phyloP scores from a whole-genome alignment of 2,329 filamentous ascomycete species.

The Elsinoe necatrix region DNA sequence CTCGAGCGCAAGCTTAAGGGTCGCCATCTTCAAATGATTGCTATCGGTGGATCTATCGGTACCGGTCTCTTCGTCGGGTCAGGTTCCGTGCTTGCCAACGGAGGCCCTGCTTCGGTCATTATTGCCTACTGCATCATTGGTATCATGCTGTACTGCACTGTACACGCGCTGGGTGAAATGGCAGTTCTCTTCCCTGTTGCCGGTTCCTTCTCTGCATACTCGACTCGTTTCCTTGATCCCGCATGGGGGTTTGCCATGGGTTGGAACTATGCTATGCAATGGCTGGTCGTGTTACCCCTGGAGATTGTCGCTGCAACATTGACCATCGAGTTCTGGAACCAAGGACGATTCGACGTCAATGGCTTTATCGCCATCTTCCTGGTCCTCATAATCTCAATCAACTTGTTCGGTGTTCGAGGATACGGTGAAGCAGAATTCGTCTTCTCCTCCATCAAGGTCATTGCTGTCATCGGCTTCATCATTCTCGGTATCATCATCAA shows the following conservation, averaged over 20 bases:
- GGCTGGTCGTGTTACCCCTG: slow-evolving; percentile 28
- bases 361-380: slow-evolving; percentile 28
- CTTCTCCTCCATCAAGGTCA: slow-evolving; percentile 30
- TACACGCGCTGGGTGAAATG: slow-evolving; percentile 30
- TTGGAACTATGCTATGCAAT: slow-evolving; percentile 30
- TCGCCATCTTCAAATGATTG: slow-evolving; percentile 93
- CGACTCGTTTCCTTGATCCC: slow-evolving; percentile 29
- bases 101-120: slow-evolving; percentile 30
- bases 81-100: slow-evolving; percentile 26
- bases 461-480: slow-evolving; percentile 53
- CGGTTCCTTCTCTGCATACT: slow-evolving; percentile 30
- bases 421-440: slow-evolving; percentile 32
- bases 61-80: slow-evolving; percentile 31
- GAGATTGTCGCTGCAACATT: slow-evolving; percentile 29
- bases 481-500: slow-evolving; percentile 54
- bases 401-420: slow-evolving; percentile 28
- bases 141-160: slow-evolving; percentile 28
- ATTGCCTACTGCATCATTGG: slow-evolving; percentile 28
- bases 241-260: slow-evolving; percentile 32
- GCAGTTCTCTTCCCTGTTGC: slow-evolving; percentile 30
- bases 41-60: slow-evolving; percentile 78
- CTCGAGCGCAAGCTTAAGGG: slow-evolving; percentile 68
- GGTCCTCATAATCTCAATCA: slow-evolving; percentile 27
- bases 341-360: slow-evolving; percentile 17
- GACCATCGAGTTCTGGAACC: slow-evolving; percentile 29